Base-by-base conservation (phyloP, 306 rosid genomes). In the Quercus cerris region DNA sequence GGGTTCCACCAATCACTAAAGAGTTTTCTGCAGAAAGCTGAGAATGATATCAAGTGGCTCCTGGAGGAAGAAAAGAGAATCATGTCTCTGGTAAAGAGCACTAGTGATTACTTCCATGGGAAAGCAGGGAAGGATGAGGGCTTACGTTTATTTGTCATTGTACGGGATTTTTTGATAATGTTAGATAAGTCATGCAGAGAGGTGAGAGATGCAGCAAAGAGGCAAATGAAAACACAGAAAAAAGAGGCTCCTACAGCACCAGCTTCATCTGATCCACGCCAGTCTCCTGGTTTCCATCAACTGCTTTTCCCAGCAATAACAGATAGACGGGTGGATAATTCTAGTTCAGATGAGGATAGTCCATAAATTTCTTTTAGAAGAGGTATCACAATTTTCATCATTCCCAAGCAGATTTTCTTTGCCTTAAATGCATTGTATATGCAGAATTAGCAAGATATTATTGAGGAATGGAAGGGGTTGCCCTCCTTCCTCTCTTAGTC, bases 21-120 rank as follows among this genome's bases (percentile, higher is more conserved):
- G 86, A 75, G 75, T 81, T 96, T 96, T 71, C 84, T 91, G 78
- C 88, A 85, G 84, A 80, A 75, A 77, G 94, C 97, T n/a, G 99
- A 91, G 80, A 80, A 10, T 51, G 93, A 86, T 64, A 88, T 91
- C 77, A 81, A 9, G 19, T 51, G 56, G 66, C 90, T 96, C 54
- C 80, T 83, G 6, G 90, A 88, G 81, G 97, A 90, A 64, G 98
- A 96, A 78, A 91, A 92, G 87, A 93, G 82, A 85, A 96, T 96
- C 73, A 88, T 85, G 97, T 90, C 76, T 51, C 59, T 96, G 74
- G 98, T 93, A 78, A 96, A 90, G 86, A 93, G 88, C 82, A 90
- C 99, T 5, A 97, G 97, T 5, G 99, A 96, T 74, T 93, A 96
- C 83, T 96, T 96, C 81, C 99, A 96, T 77, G 99, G 99, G 59